Base-by-base conservation (phyloP, 768 basidiomycete genomes). In the Atractiella rhizophila region DNA sequence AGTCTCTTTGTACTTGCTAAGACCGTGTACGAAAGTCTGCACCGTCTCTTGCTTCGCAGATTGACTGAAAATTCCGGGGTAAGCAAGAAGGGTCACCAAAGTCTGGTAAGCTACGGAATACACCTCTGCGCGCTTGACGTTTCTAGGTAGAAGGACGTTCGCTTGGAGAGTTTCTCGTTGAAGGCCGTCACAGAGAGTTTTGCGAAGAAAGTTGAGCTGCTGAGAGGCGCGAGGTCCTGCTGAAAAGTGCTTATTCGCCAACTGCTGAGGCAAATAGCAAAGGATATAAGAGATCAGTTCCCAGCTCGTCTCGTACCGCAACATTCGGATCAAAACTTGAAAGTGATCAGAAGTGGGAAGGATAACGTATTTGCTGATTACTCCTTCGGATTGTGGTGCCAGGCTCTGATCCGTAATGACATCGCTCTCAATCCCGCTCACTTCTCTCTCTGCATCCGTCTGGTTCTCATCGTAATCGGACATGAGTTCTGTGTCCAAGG, bases 231-330 rank as follows among this genome's bases (percentile, higher is more conserved):
- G 70, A 0, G 80, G 80, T 1, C 91, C 91, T 54, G 86, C 91
- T 58, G 91, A 86, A 39, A 94, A 66, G 52, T 96, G 83, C 57
- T 94, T 96, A 66, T 96, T 96, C 43, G 78, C 65, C 9, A 96
- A 66, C 55, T 96, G 85, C 8, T 72, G 66, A 2, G 91, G 86
- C 0, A 98, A 66, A 60, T 88, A 78, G 53, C 78, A 82, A 4
- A 98, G 65, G 4, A 85, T 64, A 53, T 91, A 96, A 2, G 83
- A 82, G 10, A 91, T 65, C 29, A 96, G 64, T 44, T 96, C 91
- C 86, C 88, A 96, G 46, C 74, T 79, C 34, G 64, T 68, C 51
- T 85, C 83, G 30, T 64, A 64, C 43, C 74, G 68, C 29, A 96
- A 58, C 45, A 91, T 66, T 2, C 61, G 62, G 38, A 71, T 60